These are phyloP conservation scores for Suillus cothurnatus DNA, from an alignment of 768 basidiomycete species.

Conservation along the genomic window DNA sequence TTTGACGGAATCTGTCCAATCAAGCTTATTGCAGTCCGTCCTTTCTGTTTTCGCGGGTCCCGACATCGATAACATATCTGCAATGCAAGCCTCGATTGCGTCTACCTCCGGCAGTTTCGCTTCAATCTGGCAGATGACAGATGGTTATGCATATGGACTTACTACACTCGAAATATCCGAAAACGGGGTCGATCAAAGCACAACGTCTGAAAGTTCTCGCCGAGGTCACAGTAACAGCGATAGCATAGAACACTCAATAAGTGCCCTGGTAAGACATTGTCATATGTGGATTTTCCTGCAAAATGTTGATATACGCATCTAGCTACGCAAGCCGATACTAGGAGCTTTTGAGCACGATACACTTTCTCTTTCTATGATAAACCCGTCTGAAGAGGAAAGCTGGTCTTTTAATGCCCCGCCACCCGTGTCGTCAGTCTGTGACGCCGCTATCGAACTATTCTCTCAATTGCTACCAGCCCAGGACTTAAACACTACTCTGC, in stretches of 20 bases:
- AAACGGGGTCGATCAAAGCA: slow-evolving; percentile 37
- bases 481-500: slow-evolving; percentile 58
- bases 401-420: slow-evolving; percentile 65
- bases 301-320: slow-evolving; percentile 2
- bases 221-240: slow-evolving; percentile 67
- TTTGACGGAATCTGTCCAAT: slow-evolving; percentile 83
- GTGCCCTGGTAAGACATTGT: slow-evolving; percentile 60
- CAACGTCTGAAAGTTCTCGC: slow-evolving; percentile 4
- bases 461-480: slow-evolving; percentile 78
- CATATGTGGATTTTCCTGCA: background rate
- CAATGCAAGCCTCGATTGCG: slow-evolving; percentile 90
- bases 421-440: slow-evolving; percentile 79
- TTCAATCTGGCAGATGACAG: slow-evolving; percentile 81
- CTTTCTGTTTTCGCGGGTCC: slow-evolving; percentile 84
- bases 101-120: slow-evolving; percentile 83
- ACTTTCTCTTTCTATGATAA: slow-evolving; percentile 64
- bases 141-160: slow-evolving; percentile 92
- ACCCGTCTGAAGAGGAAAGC: slow-evolving; percentile 46
- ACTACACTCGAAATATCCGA: slow-evolving; percentile 64
- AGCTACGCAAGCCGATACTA: slow-evolving; percentile 69
- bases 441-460: slow-evolving; percentile 89
- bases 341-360: slow-evolving; percentile 88
- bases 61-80: slow-evolving; percentile 80
- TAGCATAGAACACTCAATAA: slow-evolving; percentile 77
- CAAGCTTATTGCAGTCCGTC: slow-evolving; percentile 76